Evolutionary conservation across 73 alveolate genomes (phyloP).

Genomic region (Paramecium tetraurelia): DNA sequence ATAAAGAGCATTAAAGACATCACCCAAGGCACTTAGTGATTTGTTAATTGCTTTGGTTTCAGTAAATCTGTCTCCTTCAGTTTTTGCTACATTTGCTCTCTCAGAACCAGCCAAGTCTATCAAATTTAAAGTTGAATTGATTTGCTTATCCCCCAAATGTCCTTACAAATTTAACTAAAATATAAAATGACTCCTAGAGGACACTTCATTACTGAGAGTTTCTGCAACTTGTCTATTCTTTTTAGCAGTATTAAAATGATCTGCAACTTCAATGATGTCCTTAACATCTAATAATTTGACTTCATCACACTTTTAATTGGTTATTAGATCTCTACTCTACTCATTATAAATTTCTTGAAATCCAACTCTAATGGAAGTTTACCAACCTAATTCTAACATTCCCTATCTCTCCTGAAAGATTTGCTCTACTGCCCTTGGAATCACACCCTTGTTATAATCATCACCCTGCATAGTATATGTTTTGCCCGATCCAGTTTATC

Average conservation of each 20-base stretch:
- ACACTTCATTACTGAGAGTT: slow-evolving; percentile 82
- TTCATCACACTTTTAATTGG: slow-evolving; percentile 41
- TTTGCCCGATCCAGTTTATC: slow-evolving; percentile 98
- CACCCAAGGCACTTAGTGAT: slow-evolving; percentile 75
- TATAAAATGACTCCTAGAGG: slow-evolving; percentile 93
- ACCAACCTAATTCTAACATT: slow-evolving; percentile 53
- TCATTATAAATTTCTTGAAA: slow-evolving; percentile 65
- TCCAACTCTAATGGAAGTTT: not conserved
- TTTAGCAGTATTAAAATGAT: not conserved
- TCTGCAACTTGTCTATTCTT: slow-evolving; percentile 71
- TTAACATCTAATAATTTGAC: not conserved
- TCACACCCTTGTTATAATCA: slow-evolving; percentile 86
- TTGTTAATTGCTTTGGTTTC: slow-evolving; percentile 80
- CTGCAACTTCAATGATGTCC: not conserved
- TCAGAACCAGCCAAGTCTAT: slow-evolving; percentile 85
- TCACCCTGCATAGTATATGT: slow-evolving; percentile 96
- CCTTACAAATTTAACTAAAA: slow-evolving; percentile 78
- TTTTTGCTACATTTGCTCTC: slow-evolving; percentile 81
- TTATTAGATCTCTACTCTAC: slow-evolving; percentile 39
- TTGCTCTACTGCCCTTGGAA: slow-evolving; percentile 91
- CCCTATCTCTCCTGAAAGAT: slow-evolving; percentile 66
- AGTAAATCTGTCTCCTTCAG: slow-evolving; percentile 76
- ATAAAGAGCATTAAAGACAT: slow-evolving; percentile 81
- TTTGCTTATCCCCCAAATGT: slow-evolving; percentile 20
- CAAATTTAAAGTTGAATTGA: slow-evolving; percentile 84